These are phyloP conservation scores for Talinum fruticosum DNA, from an alignment of 148 eudicot genomes.

Conservation along the genomic window DNA sequence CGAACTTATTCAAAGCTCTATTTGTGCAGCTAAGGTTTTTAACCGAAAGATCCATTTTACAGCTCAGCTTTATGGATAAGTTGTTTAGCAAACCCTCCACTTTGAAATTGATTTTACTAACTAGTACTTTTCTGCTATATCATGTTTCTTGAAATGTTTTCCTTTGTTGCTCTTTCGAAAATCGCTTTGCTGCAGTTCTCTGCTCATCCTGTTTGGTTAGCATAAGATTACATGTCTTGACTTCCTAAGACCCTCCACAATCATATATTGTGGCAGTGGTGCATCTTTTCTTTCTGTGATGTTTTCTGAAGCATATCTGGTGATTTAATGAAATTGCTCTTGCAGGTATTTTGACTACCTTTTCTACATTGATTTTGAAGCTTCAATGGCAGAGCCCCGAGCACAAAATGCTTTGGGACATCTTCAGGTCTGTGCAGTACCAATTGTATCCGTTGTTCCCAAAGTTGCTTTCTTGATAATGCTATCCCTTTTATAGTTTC, in stretches of 20 bases:
- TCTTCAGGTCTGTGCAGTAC: constrained; percentile 61
- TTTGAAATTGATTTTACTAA: background rate
- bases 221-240: background rate
- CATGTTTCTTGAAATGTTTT: background rate
- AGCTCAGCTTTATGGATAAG: no score
- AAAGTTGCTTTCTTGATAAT: no score
- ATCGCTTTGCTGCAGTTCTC: no score
- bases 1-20: no score
- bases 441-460: background rate
- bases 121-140: background rate
- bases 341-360: constrained; percentile 74
- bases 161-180: background rate
- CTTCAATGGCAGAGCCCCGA: constrained; percentile 94
- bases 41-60: no score
- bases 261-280: background rate
- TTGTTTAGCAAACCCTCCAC: no score
- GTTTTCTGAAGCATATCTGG: background rate
- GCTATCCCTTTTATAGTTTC: no score
- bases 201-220: background rate
- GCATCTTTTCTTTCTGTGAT: background rate
- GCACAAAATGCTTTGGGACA: constrained; percentile 88
- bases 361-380: constrained; percentile 87
- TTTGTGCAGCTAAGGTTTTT: no score
- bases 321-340: background rate
- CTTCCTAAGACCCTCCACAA: background rate